Evolutionary conservation across 768 basidiomycete genomes (phyloP).

Genomic region (Multifurca ochricompacta): DNA sequence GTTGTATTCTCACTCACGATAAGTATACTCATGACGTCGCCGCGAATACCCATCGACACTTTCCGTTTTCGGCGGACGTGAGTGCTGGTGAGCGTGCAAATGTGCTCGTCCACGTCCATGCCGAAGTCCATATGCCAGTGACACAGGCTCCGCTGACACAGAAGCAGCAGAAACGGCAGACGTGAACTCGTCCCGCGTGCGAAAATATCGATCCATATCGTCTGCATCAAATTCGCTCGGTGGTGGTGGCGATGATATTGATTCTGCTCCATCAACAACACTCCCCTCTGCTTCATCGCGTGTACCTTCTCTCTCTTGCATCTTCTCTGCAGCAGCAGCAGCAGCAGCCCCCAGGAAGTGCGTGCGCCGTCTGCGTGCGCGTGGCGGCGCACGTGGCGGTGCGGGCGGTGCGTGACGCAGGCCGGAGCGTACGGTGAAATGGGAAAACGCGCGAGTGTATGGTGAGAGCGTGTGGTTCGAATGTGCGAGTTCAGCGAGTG

Average conservation of each 20-base stretch:
- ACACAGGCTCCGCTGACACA: background rate
- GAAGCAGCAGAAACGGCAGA: background rate
- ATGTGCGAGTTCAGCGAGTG: slow-evolving; percentile 75
- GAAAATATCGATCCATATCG: slow-evolving; percentile 72
- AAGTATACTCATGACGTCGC: background rate
- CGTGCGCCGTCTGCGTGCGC: slow-evolving; percentile 64
- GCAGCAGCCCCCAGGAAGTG: slow-evolving; percentile 33
- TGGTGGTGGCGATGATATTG: slow-evolving; percentile 20
- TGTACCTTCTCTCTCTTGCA: slow-evolving; percentile 14
- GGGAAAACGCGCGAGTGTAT: slow-evolving; percentile 81
- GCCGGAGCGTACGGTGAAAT: slow-evolving; percentile 86
- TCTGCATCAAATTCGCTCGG: slow-evolving; percentile 52
- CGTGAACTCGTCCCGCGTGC: slow-evolving; percentile 28
- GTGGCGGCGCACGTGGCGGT: slow-evolving; percentile 46
- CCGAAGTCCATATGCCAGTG: background rate
- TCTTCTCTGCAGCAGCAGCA: background rate
- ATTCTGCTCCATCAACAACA: slow-evolving; percentile 6
- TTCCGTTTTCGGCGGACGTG: background rate
- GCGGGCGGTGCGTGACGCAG: slow-evolving; percentile 47
- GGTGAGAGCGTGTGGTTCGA: slow-evolving; percentile 92
- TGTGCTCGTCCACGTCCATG: background rate
- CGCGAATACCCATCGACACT: background rate
- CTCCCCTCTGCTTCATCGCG: background rate
- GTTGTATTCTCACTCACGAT: background rate
- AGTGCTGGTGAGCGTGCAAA: background rate